A percentile compares a stretch with the other conserved stretches of the same genome.
These are phyloP conservation scores for Picochlorum sp. DNA, from an alignment of 139 green algal species.

Conservation along the genomic window DNA sequence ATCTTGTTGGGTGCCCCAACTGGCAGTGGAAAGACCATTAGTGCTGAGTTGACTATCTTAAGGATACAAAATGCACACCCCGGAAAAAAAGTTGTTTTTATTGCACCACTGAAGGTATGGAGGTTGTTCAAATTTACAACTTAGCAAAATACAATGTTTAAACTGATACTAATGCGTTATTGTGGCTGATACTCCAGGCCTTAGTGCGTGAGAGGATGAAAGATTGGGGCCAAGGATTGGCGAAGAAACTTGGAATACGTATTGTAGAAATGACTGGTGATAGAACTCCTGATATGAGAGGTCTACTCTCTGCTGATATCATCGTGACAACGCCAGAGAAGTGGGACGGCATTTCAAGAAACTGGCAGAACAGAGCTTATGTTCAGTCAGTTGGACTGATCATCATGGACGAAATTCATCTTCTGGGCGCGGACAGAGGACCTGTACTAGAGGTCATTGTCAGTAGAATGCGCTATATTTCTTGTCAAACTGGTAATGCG, in stretches of 20 bases:
- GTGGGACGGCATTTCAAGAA: conserved; percentile 91
- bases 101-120: conserved; percentile 84
- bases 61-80: conserved; percentile 60
- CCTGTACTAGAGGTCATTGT: conserved; percentile 95
- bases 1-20: conserved; percentile 93
- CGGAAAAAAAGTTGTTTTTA: conserved; percentile 85
- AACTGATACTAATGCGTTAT: neutral
- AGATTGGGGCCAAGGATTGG: conserved; percentile 83
- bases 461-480: conserved; percentile 81
- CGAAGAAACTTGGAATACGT: conserved; percentile 52
- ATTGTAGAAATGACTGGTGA: conserved; percentile 87
- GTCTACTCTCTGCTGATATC: conserved; percentile 77
- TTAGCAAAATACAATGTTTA: conserved; percentile 25
- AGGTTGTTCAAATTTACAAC: neutral
- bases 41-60: conserved; percentile 86
- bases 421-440: conserved; percentile 87
- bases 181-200: conserved; percentile 42
- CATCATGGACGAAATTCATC: conserved; percentile 98
- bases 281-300: conserved; percentile 22
- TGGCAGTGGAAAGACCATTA: conserved; percentile 89
- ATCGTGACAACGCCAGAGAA: conserved; percentile 96
- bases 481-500: conserved; percentile 33
- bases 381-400: conserved; percentile 71
- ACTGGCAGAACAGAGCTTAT: conserved; percentile 74
- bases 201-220: conserved; percentile 89